These are phyloP conservation scores for Pseudotsuga menziesii DNA, from an alignment of 75 land plant species.

Conservation along the genomic window DNA sequence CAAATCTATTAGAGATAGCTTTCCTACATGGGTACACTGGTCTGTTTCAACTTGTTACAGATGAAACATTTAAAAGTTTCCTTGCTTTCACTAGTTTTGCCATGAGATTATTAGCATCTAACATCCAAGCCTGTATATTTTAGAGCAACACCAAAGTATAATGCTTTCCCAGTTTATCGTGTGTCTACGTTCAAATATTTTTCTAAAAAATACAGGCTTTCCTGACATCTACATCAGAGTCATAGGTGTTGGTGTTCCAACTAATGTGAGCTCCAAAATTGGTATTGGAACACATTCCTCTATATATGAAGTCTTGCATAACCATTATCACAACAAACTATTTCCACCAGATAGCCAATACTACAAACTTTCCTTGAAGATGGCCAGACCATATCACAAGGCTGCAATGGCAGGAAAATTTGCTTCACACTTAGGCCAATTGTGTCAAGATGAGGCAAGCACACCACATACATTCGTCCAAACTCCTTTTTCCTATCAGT, in stretches of 20 bases:
- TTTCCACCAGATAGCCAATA: conserved; percentile 1
- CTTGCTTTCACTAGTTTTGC: conserved; percentile 4
- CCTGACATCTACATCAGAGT: not conserved
- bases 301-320: not conserved
- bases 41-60: not conserved
- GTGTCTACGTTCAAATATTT: not conserved
- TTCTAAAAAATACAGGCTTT: not conserved
- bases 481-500: conserved; percentile 6
- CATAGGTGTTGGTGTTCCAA: not conserved
- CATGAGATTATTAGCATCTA: not conserved
- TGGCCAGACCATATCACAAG: not conserved
- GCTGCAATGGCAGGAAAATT: not conserved
- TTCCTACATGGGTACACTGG: too few species aligned
- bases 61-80: not conserved
- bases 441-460: conserved; percentile 3
- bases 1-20: too few species aligned
- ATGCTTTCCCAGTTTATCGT: not conserved
- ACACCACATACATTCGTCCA: conserved; percentile 7
- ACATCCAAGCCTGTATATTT: not conserved
- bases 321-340: not conserved
- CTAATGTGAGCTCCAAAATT: not conserved
- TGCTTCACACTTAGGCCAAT: not conserved
- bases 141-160: not conserved
- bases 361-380: not conserved
- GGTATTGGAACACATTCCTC: conserved; percentile 3